Base-by-base conservation (phyloP, 2,329 filamentous ascomycete species). In the Hymenoscyphus scutula region DNA sequence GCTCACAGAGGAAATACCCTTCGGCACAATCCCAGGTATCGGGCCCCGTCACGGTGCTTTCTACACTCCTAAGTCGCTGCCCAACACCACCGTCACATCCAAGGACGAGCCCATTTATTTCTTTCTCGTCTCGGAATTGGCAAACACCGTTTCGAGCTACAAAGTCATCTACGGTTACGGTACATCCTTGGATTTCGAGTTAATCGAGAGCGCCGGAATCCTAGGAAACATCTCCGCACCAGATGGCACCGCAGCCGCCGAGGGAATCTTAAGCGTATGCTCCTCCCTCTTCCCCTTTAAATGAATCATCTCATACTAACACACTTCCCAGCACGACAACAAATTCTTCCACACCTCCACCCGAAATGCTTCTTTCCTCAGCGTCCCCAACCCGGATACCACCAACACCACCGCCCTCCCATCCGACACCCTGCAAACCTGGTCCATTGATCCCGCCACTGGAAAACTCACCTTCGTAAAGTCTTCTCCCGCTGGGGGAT, bases 311-410 rank as follows among this genome's bases (percentile, higher is more conserved):
- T 2, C 45, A 61, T 30, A 54, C 37, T 57, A 64, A 62, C 64
- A 62, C 59, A 38, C 45, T 27, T 53, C 27, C 23, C 60, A 86
- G 84, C 82, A 84, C 56, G 83, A 86, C 70, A 77, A 81, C 64
- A 82, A 81, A 38, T 90, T 86, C 77, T 73, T 92, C 58, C 79
- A 89, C 67, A 81, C 89, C 51, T 89, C 87, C 2, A 89, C 89
- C 66, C 87, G 90, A 65, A 82, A 83, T 71, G 88, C 89, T 71
- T 78, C 77, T 53, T 76, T 80, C 25, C 82, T 87, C 72, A 70
- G 70, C 15, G 78, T 83, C 61, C 75, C 78, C 62, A 79, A 79
- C 74, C 79, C 78, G 67, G 78, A 82, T 69, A 60, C 74, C 62
- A 64, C 70, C 67, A 77, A 81, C 71, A 75, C 68, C 65, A 80